Evolutionary conservation across 345 rosid species (phyloP), one percentile per base, ranked within the genome.

Genomic region (Populus tremula): DNA sequence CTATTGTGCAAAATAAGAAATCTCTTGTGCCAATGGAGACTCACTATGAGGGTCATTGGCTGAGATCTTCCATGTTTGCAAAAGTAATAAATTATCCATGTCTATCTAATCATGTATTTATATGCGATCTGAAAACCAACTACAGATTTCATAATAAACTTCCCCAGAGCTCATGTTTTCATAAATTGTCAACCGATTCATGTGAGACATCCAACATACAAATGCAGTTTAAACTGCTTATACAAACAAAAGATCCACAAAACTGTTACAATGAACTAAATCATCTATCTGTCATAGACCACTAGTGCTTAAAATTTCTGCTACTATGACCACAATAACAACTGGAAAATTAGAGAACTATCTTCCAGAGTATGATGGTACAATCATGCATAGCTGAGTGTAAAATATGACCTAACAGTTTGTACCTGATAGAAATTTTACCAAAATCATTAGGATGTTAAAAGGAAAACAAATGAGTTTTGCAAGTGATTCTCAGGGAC

Each of bases 401-500:
- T 50, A 21, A 50, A 50, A 50, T 50, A 50, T 50, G n/a, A 50
- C 56, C 56, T 16, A 18, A 50, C n/a, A 50, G 21, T 5, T 50
- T 50, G 56, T 50, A 50, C 7, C n/a, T 5, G 21, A 18, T 7
- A 50, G 56, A 17, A 17, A 50, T 50, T 50, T 18, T 50, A 50
- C 56, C 56, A 18, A 18, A 18, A 50, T 18, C 56, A 50, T 5
- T 18, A 17, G 21, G 56, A 50, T 50, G 25, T 25, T 5, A 62
- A 62, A 62, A 62, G 67, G 8, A 62, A 62, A 62, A 25, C 13
- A 62, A 62, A 17, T 10, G 5, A 45, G 5, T 47, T 77, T 59
- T 45, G 66, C 16, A 65, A 79, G 66, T 73, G 13, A 70, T 33
- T 76, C 17, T 21, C 38, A 59, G 66, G 67, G 66, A 77, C 76